Evolutionary conservation across 2,329 filamentous ascomycete species (phyloP), one percentile per base, ranked within the genome.

Genomic region (Byssoonygena ceratinophila): DNA sequence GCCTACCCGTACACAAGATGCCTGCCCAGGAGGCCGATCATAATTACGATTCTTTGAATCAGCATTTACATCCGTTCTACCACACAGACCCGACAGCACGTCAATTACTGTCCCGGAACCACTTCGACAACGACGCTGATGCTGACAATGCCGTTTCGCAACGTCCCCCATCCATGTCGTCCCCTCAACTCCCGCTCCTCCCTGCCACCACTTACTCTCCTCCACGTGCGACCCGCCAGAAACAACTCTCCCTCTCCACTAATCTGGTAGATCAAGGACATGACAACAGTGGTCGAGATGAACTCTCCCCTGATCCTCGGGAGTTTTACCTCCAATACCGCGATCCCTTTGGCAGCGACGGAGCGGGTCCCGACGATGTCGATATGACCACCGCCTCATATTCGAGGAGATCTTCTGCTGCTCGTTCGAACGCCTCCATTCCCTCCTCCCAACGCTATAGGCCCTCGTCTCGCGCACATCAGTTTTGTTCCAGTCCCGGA

Each of bases 321-420:
- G 74, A 76, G 18, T 77, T 74, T 63, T 78, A 77, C 60, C 70
- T 73, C 59, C 68, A 69, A 41, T 72, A 72, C 61, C 65, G 64
- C 50, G 62, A 69, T 51, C 63, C 64, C 32, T 65, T 68, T 49
- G 50, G 55, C 51, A 60, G 61, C 51, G 62, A 66, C 53, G 62
- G 60, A 37, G 55, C 51, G 12, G 32, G 39, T 8, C 47, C 44
- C 16, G 43, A 51, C n/a, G 50, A 52, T 44, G 32, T 53, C 34
- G 60, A 63, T 57, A 57, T 60, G 55, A 57, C 54, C 46, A 58
- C 59, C 18, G 57, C 59, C 29, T 51, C 55, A 16, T 46, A 53
- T 25, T 36, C 49, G n/a, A 51, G 39, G 45, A 53, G 49, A 45
- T 43, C 50, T 8, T 45, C 53, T 4, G 40, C 40, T 16, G 40